Base-by-base conservation (phyloP, 2,329 filamentous ascomycete genomes). In the Aspergillus sp. region DNA sequence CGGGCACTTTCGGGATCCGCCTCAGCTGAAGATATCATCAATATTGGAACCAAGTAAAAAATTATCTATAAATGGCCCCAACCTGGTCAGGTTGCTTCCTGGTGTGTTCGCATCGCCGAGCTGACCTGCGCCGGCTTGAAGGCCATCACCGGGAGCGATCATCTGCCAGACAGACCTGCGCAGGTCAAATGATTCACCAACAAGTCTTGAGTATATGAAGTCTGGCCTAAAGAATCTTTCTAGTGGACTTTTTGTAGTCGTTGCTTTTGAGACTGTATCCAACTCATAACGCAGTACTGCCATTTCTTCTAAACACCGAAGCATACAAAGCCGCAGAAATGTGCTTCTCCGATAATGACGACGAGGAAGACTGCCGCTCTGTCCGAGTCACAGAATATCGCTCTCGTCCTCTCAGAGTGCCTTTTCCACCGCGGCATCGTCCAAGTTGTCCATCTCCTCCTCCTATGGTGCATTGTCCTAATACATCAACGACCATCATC, bases 321-420 rank as follows among this genome's bases (percentile, higher is more conserved):
- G 27, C 31, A 46, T 12, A 47, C 19, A 21, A 37, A 49, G 21
- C 12, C n/a, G 40, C 4, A 25, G 31, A 40, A 11, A 65, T 66
- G 64, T 64, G 64, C 47, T 63, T 65, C 50, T 35, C 60, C 47
- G 58, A 66, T 41, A 17, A 57, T 40, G 56, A 62, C 44, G 33
- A 27, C 33, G 56, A 62, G n/a, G 56, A 54, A 17, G 48, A 59
- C 21, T 35, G 21, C 6, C 61, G 52, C 31, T 56, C 52, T 4
- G 45, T 64, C 35, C 56, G 62, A 8, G 23, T 59, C 46, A 50
- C 53, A 11, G 56, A 62, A 53, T 64, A 57, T 14, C 57, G 54
- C 11, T 43, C 56, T 1, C 54, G 31, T 31, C 55, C 59, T 14
- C 39, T 58, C 9, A 58, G 47, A 5, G 45, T 58, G 14, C 56